Conservation (phyloP, 305 asterid species). For the Lippia alba region DNA sequence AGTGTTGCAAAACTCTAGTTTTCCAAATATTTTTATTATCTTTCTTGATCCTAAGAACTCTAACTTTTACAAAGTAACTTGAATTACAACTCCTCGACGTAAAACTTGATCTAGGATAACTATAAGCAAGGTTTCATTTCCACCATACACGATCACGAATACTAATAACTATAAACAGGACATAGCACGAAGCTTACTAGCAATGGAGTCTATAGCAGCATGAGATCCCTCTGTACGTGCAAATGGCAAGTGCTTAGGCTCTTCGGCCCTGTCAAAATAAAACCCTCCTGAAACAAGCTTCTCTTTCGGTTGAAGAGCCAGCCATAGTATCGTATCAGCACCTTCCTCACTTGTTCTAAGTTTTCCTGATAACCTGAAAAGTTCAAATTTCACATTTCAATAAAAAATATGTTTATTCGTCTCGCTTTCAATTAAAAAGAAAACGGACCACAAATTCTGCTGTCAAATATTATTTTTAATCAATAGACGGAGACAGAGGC, state of each 20-base stretch:
- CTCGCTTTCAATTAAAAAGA: not conserved
- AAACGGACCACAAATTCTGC: no score
- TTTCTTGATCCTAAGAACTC: not conserved
- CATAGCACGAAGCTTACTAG: slow-evolving; percentile 38
- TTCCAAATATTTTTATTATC: not conserved
- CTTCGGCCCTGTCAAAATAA: slow-evolving; percentile 78
- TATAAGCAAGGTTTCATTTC: not conserved
- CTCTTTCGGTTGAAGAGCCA: slow-evolving; percentile 81
- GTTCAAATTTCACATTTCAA: not conserved
- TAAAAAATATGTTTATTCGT: not conserved
- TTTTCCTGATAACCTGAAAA: slow-evolving; percentile 69
- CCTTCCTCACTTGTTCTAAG: slow-evolving; percentile 89
- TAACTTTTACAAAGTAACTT: not conserved
- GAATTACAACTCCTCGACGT: not conserved
- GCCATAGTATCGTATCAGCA: slow-evolving; percentile 84
- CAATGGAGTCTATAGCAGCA: slow-evolving; percentile 63
- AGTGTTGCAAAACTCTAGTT: not conserved
- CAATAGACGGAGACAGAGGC: no score
- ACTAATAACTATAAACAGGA: slow-evolving; percentile 26
- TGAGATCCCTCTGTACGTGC: slow-evolving; percentile 74
- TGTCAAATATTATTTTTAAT: no score
- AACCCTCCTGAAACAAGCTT: slow-evolving; percentile 72
- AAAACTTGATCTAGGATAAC: not conserved
- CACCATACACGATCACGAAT: not conserved
- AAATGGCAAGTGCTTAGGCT: slow-evolving; percentile 74